A percentile compares a stretch with the other conserved stretches of the same genome.
phyloP scores from a whole-genome alignment of 192 early-diverging fungal genomes.

The Umbelopsis sp. region DNA sequence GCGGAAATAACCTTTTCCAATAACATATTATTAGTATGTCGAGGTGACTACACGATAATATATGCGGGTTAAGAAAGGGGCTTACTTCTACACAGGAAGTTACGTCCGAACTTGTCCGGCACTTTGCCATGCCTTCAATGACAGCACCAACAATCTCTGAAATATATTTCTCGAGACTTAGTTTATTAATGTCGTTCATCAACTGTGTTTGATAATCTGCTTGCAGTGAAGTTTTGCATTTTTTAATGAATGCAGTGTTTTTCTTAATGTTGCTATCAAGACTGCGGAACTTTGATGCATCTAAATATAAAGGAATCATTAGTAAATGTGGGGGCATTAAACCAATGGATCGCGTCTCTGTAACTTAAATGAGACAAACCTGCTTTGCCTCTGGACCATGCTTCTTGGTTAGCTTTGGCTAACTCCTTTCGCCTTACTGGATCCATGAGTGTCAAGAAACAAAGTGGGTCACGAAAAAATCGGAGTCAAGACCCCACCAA shows the following conservation, averaged over 20 bases:
- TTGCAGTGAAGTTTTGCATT: slow-evolving; percentile 75
- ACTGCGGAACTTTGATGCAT: slow-evolving; percentile 50
- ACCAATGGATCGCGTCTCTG: background rate
- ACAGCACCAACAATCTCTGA: slow-evolving; percentile 88
- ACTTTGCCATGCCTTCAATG: slow-evolving; percentile 70
- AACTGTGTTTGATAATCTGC: slow-evolving; percentile 69
- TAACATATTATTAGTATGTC: background rate
- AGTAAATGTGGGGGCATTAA: background rate
- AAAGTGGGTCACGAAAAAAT: slow-evolving; percentile 7
- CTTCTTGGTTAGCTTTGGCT: background rate
- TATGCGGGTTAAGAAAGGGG: background rate
- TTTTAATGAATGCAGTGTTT: slow-evolving; percentile 95
- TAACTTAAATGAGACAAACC: background rate
- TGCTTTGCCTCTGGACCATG: slow-evolving; percentile 15
- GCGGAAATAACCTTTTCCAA: slow-evolving; percentile 64
- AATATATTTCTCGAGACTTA: slow-evolving; percentile 97
- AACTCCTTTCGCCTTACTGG: slow-evolving; percentile 1
- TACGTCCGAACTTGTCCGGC: slow-evolving; percentile 74
- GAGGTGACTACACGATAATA: background rate
- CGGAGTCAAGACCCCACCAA: background rate
- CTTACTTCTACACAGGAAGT: slow-evolving; percentile 77
- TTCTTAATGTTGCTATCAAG: slow-evolving; percentile 98
- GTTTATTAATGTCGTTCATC: slow-evolving; percentile 75
- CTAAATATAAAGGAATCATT: slow-evolving; percentile 15
- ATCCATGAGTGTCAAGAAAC: slow-evolving; percentile 14